These are phyloP conservation scores for Dictyophora rubrovolvata DNA, from an alignment of 768 basidiomycete genomes.

Conservation along the genomic window DNA sequence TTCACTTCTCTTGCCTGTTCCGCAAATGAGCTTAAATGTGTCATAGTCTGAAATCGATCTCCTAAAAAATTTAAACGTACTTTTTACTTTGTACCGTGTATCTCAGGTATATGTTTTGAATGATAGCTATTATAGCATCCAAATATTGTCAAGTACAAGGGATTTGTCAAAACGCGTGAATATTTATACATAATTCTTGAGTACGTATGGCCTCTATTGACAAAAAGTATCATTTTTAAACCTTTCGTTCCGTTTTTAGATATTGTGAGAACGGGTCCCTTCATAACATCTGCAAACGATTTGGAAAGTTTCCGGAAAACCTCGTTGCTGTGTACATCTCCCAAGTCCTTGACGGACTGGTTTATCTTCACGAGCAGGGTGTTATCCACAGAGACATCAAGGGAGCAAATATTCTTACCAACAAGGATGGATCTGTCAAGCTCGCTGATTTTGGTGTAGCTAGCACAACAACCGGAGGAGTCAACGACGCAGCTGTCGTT, in stretches of 20 bases:
- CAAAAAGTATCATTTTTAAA: neutral
- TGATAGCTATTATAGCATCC: constrained; percentile 49
- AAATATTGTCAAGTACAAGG: constrained; percentile 99
- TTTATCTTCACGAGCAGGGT: constrained; percentile 98
- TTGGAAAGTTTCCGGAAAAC: constrained; percentile 97
- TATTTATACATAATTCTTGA: constrained; percentile 96
- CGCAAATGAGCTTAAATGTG: neutral
- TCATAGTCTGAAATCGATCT: constrained; percentile 89
- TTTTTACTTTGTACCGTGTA: constrained; percentile 16
- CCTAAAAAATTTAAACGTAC: constrained; percentile 90
- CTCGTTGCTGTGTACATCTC: constrained; percentile 95
- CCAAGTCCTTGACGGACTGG: constrained; percentile 89
- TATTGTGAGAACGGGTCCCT: constrained; percentile 98
- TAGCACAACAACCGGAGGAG: constrained; percentile 62
- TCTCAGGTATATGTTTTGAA: neutral
- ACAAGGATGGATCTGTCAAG: constrained; percentile 97
- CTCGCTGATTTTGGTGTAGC: constrained; percentile 99
- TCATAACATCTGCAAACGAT: constrained; percentile 90
- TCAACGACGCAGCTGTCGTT: constrained; percentile 84
- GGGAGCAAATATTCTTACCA: constrained; percentile 96
- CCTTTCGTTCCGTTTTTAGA: constrained; percentile 26
- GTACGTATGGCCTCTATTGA: constrained; percentile 30
- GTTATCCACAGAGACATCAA: constrained; percentile 99
- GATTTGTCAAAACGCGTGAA: constrained; percentile 90
- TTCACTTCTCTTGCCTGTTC: neutral